Conservation (phyloP, 169 alveolate species). For the Eimeria acervulina region DNA sequence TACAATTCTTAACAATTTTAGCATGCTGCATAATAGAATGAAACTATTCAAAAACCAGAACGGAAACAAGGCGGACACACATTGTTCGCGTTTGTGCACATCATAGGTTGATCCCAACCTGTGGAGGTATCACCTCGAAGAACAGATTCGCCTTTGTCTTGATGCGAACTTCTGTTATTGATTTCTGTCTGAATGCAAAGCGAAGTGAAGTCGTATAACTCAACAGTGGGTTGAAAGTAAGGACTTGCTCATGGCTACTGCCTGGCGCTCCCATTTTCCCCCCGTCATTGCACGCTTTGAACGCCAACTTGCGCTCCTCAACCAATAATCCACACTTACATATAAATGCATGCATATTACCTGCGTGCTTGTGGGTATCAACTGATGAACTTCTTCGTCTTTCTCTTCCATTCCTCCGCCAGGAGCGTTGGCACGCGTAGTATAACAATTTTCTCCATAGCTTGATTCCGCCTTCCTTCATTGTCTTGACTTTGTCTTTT, state of each 20-base stretch:
- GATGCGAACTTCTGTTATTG: not conserved
- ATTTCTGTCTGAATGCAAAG: not conserved
- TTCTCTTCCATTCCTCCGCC: not conserved
- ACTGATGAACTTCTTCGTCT: not conserved
- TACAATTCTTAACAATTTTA: too few species aligned
- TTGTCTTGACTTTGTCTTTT: not conserved
- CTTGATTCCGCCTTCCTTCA: not conserved
- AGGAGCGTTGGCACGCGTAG: not conserved
- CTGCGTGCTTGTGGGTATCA: not conserved
- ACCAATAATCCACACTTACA: too few species aligned
- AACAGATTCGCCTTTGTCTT: not conserved
- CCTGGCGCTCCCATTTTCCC: not conserved
- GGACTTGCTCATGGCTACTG: not conserved
- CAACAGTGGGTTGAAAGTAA: not conserved
- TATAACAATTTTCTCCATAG: not conserved
- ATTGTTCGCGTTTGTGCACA: not conserved
- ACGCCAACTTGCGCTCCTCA: too few species aligned
- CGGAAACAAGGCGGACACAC: not conserved
- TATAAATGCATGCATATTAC: too few species aligned
- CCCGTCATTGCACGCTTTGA: too few species aligned
- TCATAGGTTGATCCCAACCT: not conserved
- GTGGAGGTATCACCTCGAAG: not conserved
- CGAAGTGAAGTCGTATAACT: not conserved
- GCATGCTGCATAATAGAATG: too few species aligned
- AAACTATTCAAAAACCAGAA: too few species aligned